Base-by-base conservation (phyloP, 139 green algal species). In the Desmodesmus armatus region DNA sequence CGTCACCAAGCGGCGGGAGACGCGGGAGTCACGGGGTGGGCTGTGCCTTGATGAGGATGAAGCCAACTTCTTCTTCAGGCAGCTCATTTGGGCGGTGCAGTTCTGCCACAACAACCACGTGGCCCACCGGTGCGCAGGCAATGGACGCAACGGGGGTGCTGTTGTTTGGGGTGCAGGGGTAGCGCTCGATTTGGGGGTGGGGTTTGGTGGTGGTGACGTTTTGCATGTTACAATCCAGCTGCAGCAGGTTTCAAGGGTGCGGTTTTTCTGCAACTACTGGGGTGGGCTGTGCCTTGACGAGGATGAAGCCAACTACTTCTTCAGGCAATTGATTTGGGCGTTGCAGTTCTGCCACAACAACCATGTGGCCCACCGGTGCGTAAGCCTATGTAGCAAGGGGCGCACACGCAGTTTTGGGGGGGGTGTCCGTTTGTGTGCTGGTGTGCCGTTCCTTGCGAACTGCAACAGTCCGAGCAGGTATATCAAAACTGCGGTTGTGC, bases 51-150 rank as follows among this genome's bases (percentile, higher is more conserved):
- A 89, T n/a, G 92, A 95, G 85, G 91, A 93, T 49, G 91, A 94
- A 67, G 91, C 88, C 25, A 83, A 82, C 40, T 95, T 91, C 83
- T 93, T 90, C 70, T 95, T 95, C 91, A 93, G 84, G 87, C 96
- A 98, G 92, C 95, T 98, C 70, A 83, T 98, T 2, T 91, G 78
- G 92, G 87, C 88, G 91, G 76, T 94, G 78, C 94, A 96, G 79
- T 98, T 97, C 89, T 97, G 95, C 89, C 96, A 98, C 87, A 87
- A 83, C 17, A 93, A 97, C 84, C 91, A 91, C 33, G 95, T 98
- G 37, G 96, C 95, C 0, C 96, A 98, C 92, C 86, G 92, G 77
- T 83, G 9, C 13, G 7, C 47, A 21, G 47, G 47, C 47, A 55
- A 55, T 13, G 13, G 9, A 55, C 47, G 47, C 47, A 55, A 55